Evolutionary conservation across 2,329 filamentous ascomycete genomes (phyloP).

Genomic region (Pseudonectria foliicola): DNA sequence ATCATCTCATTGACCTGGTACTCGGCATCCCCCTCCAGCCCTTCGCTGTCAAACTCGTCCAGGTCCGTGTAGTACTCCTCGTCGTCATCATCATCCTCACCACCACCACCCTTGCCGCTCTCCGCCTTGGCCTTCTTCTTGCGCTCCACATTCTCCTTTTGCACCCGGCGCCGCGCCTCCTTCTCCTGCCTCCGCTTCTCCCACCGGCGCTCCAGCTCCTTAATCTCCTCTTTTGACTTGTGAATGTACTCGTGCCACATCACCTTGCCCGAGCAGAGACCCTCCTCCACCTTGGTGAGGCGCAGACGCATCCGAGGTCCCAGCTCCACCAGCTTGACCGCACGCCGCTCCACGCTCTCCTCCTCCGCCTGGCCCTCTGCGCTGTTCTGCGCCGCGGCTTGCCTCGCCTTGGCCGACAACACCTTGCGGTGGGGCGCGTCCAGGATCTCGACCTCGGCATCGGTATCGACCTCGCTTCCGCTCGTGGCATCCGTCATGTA

Average conservation of each 20-base stretch:
- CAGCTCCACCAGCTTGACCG: slow-evolving; percentile 85
- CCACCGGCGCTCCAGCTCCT: slow-evolving; percentile 77
- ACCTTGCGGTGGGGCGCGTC: slow-evolving; percentile 59
- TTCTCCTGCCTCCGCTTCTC: slow-evolving; percentile 71
- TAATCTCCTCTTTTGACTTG: slow-evolving; percentile 72
- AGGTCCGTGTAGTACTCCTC: slow-evolving; percentile 40
- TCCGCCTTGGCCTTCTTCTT: slow-evolving; percentile 54
- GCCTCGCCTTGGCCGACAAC: slow-evolving; percentile 43
- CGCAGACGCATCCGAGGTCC: slow-evolving; percentile 84
- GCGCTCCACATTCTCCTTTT: slow-evolving; percentile 84
- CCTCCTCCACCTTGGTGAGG: slow-evolving; percentile 93
- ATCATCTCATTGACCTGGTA: slow-evolving; percentile 41
- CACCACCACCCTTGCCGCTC: slow-evolving; percentile 30
- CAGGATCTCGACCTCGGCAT: slow-evolving; percentile 86
- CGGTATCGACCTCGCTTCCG: slow-evolving; percentile 87
- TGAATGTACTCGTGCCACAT: slow-evolving; percentile 97
- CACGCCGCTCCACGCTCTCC: slow-evolving; percentile 68
- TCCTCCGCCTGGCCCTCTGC: slow-evolving; percentile 41
- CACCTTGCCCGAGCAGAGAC: slow-evolving; percentile 78
- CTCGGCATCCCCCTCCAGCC: slow-evolving; percentile 42
- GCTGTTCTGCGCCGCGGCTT: slow-evolving; percentile 31
- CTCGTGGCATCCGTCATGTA: slow-evolving; percentile 83
- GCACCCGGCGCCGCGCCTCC: slow-evolving; percentile 70
- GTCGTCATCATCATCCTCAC: slow-evolving; percentile 34
- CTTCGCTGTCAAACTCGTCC: slow-evolving; percentile 46